A percentile compares a stretch with the other conserved stretches of the same genome.
Evolutionary conservation across 2,329 filamentous ascomycete species (phyloP).

Genomic region (Aspergillus cejpii): DNA sequence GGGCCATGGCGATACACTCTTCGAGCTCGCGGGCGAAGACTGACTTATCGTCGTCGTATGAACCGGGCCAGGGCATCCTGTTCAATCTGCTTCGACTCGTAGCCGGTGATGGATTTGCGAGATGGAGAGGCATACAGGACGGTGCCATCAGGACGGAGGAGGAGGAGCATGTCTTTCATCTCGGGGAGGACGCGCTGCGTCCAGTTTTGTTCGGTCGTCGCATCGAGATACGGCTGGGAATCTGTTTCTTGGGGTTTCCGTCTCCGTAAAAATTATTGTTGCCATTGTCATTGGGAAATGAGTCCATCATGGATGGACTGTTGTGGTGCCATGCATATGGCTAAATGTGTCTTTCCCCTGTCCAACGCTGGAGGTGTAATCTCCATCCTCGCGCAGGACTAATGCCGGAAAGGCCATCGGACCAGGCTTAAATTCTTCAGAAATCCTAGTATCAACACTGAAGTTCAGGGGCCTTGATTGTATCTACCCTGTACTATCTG

Average conservation of each 20-base stretch:
- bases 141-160: conserved; percentile 75
- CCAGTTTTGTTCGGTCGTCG: conserved; percentile 68
- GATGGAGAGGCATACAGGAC: conserved; percentile 83
- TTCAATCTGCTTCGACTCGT: conserved; percentile 61
- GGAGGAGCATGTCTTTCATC: conserved; percentile 79
- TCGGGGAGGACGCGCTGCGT: conserved; percentile 83
- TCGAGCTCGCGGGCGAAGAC: conserved; percentile 84
- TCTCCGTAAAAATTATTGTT: not conserved
- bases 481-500: no score
- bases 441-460: not conserved
- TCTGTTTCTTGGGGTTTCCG: conserved; percentile 4
- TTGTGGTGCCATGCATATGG: conserved; percentile 7
- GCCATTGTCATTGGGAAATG: conserved; percentile 10
- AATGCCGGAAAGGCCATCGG: not conserved
- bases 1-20: conserved; percentile 77
- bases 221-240: conserved; percentile 41
- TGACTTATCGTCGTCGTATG: conserved; percentile 75
- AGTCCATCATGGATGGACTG: conserved; percentile 7
- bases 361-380: not conserved
- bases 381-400: not conserved
- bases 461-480: not conserved
- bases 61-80: conserved; percentile 72
- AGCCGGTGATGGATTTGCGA: conserved; percentile 67
- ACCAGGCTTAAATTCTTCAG: no score
- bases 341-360: not conserved